These are phyloP conservation scores for Tetrahymena borealis DNA, from an alignment of 73 alveolate species.

Conservation along the genomic window DNA sequence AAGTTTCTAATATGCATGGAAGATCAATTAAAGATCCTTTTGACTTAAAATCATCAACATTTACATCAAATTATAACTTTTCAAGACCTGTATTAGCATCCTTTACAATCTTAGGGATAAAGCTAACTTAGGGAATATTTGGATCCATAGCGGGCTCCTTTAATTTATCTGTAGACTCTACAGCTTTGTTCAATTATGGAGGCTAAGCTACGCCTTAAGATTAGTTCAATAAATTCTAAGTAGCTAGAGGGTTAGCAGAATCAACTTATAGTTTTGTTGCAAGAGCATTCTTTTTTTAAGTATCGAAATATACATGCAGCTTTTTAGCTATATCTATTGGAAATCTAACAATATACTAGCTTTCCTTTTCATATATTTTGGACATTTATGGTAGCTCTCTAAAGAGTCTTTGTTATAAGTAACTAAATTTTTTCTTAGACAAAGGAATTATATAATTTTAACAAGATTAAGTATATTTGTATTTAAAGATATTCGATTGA, in stretches of 20 bases:
- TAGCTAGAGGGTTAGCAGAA: background rate
- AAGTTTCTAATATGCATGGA: constrained; percentile 24
- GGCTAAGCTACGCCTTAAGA: background rate
- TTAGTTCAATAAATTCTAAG: background rate
- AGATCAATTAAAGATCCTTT: constrained; percentile 7
- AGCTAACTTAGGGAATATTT: background rate
- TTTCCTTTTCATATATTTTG: background rate
- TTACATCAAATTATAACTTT: background rate
- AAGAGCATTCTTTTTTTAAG: background rate
- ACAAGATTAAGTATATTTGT: too few relatives aligned
- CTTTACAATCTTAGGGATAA: background rate
- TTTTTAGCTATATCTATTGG: background rate
- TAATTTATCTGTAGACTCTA: background rate
- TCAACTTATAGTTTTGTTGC: background rate
- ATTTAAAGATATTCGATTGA: too few relatives aligned
- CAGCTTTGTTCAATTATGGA: background rate
- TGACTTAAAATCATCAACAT: background rate
- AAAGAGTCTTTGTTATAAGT: background rate
- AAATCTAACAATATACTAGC: background rate
- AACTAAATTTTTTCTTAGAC: background rate
- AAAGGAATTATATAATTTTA: background rate
- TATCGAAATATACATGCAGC: background rate
- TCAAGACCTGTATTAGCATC: background rate
- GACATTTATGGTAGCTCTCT: background rate
- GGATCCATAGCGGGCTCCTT: background rate